Conservation (phyloP, 331 rosid genomes). For the Phaseolus coccineus region DNA sequence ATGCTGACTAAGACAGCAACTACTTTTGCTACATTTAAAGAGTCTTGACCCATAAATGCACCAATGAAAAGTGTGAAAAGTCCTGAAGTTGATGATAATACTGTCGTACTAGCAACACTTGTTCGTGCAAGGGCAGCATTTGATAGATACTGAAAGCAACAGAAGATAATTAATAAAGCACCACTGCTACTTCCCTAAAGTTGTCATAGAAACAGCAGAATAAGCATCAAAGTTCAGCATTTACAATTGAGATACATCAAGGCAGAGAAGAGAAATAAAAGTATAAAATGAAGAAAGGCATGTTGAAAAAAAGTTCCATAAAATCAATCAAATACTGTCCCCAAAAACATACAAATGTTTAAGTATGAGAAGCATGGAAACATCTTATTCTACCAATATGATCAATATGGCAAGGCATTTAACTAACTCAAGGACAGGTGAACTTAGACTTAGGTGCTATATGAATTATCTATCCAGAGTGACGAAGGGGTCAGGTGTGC, state of each 20-base stretch:
- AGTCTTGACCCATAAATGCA: constrained; percentile 81
- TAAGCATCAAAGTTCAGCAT: not conserved
- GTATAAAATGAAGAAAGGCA: constrained; percentile 7
- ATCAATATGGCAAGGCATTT: constrained; percentile 1
- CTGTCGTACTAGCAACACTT: constrained; percentile 97
- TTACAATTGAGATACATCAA: not conserved
- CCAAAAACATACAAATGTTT: not conserved
- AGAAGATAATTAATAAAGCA: constrained; percentile 19
- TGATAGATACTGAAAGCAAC: constrained; percentile 74
- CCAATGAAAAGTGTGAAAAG: constrained; percentile 94
- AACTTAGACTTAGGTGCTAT: not conserved
- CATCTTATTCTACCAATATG: constrained; percentile 21
- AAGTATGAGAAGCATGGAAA: constrained; percentile 24
- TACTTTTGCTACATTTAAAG: constrained; percentile 76
- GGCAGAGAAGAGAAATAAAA: constrained; percentile 23
- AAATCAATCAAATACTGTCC: not conserved
- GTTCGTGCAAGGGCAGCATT: constrained; percentile 96
- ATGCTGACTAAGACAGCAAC: constrained; percentile 91
- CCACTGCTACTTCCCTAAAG: not conserved
- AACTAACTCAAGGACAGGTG: not conserved
- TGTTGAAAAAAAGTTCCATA: not conserved
- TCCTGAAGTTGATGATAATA: constrained; percentile 91
- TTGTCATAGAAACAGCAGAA: constrained; percentile 26
- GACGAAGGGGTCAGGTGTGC: not conserved
- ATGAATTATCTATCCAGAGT: not conserved